Evolutionary conservation across 768 basidiomycete species (phyloP).

Genomic region (Vishniacozyma victoriae): DNA sequence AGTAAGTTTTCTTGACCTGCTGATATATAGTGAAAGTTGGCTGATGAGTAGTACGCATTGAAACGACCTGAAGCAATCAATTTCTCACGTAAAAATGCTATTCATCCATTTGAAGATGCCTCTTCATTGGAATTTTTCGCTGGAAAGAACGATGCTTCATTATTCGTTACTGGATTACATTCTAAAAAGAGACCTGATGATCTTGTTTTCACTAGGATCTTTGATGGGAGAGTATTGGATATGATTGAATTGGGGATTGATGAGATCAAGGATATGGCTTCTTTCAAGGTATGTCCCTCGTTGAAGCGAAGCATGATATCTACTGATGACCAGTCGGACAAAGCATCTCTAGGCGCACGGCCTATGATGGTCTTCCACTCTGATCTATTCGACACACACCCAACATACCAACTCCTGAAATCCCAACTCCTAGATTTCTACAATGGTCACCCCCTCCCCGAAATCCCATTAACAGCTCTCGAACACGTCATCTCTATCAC

Average conservation of each 20-base stretch:
- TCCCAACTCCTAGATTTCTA: conserved; percentile 85
- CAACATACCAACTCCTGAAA: conserved; percentile 84
- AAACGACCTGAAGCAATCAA: conserved; percentile 86
- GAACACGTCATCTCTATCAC: conserved; percentile 46
- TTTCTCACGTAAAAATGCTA: conserved; percentile 86
- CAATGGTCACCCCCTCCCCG: conserved; percentile 73
- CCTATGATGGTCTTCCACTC: conserved; percentile 95
- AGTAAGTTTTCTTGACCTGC: conserved; percentile 52
- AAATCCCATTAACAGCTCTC: conserved; percentile 57
- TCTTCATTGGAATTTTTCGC: conserved; percentile 88
- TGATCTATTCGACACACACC: conserved; percentile 89
- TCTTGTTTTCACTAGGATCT: conserved; percentile 78
- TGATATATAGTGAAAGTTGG: no score
- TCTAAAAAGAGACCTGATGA: conserved; percentile 91
- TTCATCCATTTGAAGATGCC: conserved; percentile 82
- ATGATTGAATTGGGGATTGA: conserved; percentile 94
- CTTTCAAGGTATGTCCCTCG: background rate
- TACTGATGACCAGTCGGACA: conserved; percentile 59
- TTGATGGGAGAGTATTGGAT: conserved; percentile 76
- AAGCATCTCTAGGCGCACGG: conserved; percentile 80
- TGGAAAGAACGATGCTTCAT: conserved; percentile 83
- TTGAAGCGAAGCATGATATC: background rate
- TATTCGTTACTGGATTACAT: conserved; percentile 84
- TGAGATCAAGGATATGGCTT: conserved; percentile 64
- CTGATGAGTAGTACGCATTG: conserved; percentile 67